Evolutionary conservation across 768 basidiomycete genomes (phyloP), one percentile per base, ranked within the genome.

Genomic region (Clavulina sp.): DNA sequence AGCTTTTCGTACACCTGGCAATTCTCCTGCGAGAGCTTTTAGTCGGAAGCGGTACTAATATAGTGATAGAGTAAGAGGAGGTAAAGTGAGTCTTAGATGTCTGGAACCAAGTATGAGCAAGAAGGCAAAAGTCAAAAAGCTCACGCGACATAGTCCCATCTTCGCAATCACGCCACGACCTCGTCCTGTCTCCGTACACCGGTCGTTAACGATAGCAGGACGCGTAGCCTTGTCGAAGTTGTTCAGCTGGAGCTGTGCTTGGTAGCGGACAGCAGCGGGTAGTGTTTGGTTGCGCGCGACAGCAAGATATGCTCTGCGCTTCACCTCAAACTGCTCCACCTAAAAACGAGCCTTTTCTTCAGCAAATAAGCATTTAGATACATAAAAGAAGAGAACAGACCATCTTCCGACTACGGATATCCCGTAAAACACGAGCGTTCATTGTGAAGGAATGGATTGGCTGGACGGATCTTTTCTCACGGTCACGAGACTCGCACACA

Each of bases 241-340:
- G 66, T 93, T 93, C 48, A 95, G 71, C 61, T 95, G 89, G 55
- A 97, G 68, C 64, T 95, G 91, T 16, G 93, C 93, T 58, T 91
- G 85, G 64, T 91, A 85, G 52, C 93, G 84, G 44, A 96, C 75
- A 62, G 85, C 80, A 2, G 86, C 72, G 16, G 89, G 80, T n/a
- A 96, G 68, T 1, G 81, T 76, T 62, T 85, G 79, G 67, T 97
- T 96, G 54, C 93, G 77, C 23, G 92, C 89, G 58, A 96, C 84
- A 66, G 80, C 89, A 48, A 96, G 78, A 65, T 93, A 92, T 0
- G 93, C 92, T 41, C 87, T 73, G 19, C 92, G 80, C 28, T 80
- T 70, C 44, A 93, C 71, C 64, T 97, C 93, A 62, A 80, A 79
- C 41, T 74, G 74, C 53, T 69, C 68, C 54, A 87, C 81, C 53